phyloP scores from a whole-genome alignment of 2,329 filamentous ascomycete species.

The Phoma sp. region DNA sequence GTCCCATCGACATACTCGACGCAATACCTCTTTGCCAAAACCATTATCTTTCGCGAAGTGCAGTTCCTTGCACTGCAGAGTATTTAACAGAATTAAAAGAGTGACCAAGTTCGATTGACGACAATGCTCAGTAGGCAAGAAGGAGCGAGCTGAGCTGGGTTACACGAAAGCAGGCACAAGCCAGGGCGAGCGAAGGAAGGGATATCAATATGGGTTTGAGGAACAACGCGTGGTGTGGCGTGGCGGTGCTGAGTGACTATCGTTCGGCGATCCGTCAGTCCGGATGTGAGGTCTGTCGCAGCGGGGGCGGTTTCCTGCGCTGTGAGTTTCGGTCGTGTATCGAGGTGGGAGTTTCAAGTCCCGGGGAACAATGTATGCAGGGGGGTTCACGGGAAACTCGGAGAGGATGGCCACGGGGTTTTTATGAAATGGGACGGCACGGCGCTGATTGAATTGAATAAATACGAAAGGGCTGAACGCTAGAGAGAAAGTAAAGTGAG shows the following conservation, averaged over 20 bases:
- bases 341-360: constrained; percentile 15
- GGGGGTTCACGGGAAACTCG: background rate
- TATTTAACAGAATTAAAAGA: constrained; percentile 1
- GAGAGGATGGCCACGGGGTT: too few species aligned
- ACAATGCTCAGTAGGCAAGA: background rate
- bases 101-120: background rate
- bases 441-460: too few species aligned
- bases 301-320: constrained; percentile 18
- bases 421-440: too few species aligned
- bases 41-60: constrained; percentile 20
- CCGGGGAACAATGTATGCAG: background rate
- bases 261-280: constrained; percentile 19
- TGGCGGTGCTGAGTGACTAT: background rate
- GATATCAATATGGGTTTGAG: too few species aligned
- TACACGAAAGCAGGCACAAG: background rate
- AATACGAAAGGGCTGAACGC: too few species aligned
- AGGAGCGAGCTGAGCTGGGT: background rate
- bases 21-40: constrained; percentile 37
- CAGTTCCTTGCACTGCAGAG: too few species aligned
- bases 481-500: background rate
- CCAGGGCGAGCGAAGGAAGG: constrained; percentile 11
- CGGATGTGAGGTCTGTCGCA: constrained; percentile 29
- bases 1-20: constrained; percentile 32
- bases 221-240: background rate
- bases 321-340: constrained; percentile 24